Conservation (phyloP, 805 yeast species). For the Clavispora fructus region DNA sequence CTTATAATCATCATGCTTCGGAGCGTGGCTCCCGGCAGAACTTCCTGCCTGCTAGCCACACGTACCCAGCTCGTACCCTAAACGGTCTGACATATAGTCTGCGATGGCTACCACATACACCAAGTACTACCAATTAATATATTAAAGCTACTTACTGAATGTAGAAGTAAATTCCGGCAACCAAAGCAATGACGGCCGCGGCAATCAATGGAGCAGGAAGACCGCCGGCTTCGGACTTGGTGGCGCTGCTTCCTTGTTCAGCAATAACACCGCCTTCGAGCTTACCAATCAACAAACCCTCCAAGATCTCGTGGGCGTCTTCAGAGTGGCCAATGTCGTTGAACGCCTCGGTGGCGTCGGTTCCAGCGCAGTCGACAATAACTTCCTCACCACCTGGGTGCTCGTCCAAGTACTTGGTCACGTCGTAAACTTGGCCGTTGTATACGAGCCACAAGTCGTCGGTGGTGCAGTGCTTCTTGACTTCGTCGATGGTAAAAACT, state of each 20-base stretch:
- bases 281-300: slow-evolving; percentile 67
- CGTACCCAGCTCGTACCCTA: too few species aligned
- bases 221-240: slow-evolving; percentile 4
- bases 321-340: slow-evolving; percentile 96
- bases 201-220: slow-evolving; percentile 16
- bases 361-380: slow-evolving; percentile 71
- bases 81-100: too few species aligned
- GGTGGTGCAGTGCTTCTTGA: slow-evolving; percentile 33
- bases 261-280: slow-evolving; percentile 57
- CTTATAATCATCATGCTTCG: too few species aligned
- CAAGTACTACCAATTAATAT: not conserved
- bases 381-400: slow-evolving; percentile 85
- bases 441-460: slow-evolving; percentile 42
- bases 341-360: slow-evolving; percentile 66
- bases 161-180: slow-evolving; percentile 17
- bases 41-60: too few species aligned
- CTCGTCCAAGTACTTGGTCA: slow-evolving; percentile 39
- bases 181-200: slow-evolving; percentile 13
- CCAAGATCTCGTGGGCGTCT: slow-evolving; percentile 79
- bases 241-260: slow-evolving; percentile 9
- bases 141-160: slow-evolving; percentile 6
- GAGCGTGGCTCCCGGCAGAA: too few species aligned
- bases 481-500: slow-evolving; percentile 52
- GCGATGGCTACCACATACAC: too few species aligned
- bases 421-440: slow-evolving; percentile 41